Evolutionary conservation across 495 filamentous ascomycete species (phyloP).

Genomic region (Xylaria grammica): DNA sequence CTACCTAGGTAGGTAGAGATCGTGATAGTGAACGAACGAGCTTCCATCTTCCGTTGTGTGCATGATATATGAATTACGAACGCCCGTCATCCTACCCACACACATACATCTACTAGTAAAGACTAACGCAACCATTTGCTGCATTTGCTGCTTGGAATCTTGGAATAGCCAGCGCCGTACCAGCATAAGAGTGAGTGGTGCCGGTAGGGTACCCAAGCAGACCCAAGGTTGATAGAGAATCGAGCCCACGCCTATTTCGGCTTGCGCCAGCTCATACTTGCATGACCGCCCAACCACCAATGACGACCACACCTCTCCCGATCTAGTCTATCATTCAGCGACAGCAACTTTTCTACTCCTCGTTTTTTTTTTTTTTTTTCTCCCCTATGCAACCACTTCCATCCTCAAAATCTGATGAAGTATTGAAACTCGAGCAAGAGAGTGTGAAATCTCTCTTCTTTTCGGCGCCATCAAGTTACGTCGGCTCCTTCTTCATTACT

Average conservation of each 20-base stretch:
- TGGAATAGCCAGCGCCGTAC: background rate
- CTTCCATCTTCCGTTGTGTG: too few relatives aligned
- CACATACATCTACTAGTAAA: too few relatives aligned
- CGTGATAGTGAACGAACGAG: too few relatives aligned
- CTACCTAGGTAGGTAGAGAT: too few relatives aligned
- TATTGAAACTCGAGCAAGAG: background rate
- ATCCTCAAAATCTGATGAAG: background rate
- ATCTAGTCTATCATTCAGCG: background rate
- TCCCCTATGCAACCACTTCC: slow-evolving; percentile 7
- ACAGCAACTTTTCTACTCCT: slow-evolving; percentile 24
- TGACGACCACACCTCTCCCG: slow-evolving; percentile 1
- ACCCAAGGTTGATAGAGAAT: too few relatives aligned
- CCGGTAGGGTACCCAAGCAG: too few relatives aligned
- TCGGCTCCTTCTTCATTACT: background rate
- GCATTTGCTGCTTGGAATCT: too few relatives aligned
- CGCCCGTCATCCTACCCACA: background rate
- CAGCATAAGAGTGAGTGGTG: background rate
- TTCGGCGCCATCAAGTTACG: too few relatives aligned
- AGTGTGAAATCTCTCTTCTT: background rate
- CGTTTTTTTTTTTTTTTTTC: slow-evolving; percentile 12
- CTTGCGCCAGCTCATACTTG: slow-evolving; percentile 31
- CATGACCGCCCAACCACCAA: slow-evolving; percentile 38
- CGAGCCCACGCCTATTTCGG: slow-evolving; percentile 23
- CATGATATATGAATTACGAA: too few relatives aligned
- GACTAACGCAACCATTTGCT: background rate